Evolutionary conservation across 805 yeast genomes (phyloP).

Genomic region (Kuraishia piskuri): DNA sequence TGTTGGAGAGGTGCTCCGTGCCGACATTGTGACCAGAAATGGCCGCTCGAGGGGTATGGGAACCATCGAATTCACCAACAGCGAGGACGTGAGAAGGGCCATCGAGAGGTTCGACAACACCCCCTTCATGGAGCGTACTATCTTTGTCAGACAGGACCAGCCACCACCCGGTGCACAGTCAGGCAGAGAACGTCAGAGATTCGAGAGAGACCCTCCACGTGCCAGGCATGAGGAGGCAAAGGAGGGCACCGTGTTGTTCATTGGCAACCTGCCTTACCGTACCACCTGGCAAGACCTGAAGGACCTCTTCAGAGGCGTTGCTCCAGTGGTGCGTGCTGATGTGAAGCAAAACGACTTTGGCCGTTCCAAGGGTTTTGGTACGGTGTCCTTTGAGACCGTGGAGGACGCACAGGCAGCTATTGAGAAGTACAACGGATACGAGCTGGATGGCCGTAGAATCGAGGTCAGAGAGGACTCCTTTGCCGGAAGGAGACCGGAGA

Average conservation of each 20-base stretch:
- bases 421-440: conserved; percentile 57
- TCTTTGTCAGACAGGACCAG: conserved; percentile 85
- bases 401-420: conserved; percentile 72
- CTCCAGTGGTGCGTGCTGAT: conserved; percentile 77
- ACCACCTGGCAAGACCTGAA: conserved; percentile 78
- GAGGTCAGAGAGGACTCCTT: conserved; percentile 73
- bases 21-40: conserved; percentile 71
- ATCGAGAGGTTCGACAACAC: conserved; percentile 62
- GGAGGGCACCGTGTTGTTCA: conserved; percentile 50
- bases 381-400: conserved; percentile 56
- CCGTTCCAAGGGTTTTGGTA: conserved; percentile 80
- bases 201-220: conserved; percentile 12
- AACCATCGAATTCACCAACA: conserved; percentile 71
- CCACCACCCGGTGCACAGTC: conserved; percentile 58
- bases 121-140: conserved; percentile 61
- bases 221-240: conserved; percentile 9
- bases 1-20: conserved; percentile 62
- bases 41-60: conserved; percentile 89
- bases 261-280: conserved; percentile 79
- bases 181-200: conserved; percentile 19
- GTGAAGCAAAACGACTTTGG: conserved; percentile 59
- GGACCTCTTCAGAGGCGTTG: conserved; percentile 73
- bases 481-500: conserved; percentile 7
- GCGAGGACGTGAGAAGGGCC: conserved; percentile 62
- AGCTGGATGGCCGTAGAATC: conserved; percentile 64